Evolutionary conservation across 2,329 filamentous ascomycete genomes (phyloP), one percentile per base, ranked within the genome.

Genomic region (Alternaria ethzedia): DNA sequence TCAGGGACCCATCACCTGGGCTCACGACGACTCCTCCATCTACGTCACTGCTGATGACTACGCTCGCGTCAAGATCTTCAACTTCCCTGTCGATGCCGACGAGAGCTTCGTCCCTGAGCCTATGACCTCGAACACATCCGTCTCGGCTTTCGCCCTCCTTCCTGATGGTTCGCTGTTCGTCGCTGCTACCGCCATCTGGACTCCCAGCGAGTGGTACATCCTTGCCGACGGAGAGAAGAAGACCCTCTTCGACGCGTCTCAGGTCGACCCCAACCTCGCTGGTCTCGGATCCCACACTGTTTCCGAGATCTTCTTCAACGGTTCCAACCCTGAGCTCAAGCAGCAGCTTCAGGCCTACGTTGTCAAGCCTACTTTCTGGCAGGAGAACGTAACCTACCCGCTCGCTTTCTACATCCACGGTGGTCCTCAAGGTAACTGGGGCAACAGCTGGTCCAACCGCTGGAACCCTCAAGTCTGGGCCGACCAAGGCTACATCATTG

Each of bases 381-480:
- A 91, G 74, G 80, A 86, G 20, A 84, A 82, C 45, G 90, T 92
- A 79, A 93, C 88, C 65, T 96, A 95, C 74, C 93, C 93, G 0
- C 84, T 97, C 7, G 88, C 90, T 1, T 90, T 93, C 77, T 83
- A 94, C 58, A 91, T 96, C 62, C 93, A 97, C 76, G 93, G 93
- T 64, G 93, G 93, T 2, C 93, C 93, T 0, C 92, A 96, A 76
- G 87, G 89, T 23, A 86, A 91, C 0, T 94, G 91, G 88, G 82
- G 78, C 17, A 91, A 96, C 73, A 83, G 85, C 44, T 96, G 93
- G 92, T 91, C 87, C 75, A 93, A 90, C 5, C 85, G 93, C 25
- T 97, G 93, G 93, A 96, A 96, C 78, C 89, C 90, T 4, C 92
- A 92, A 65, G 86, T 94, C 15, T 96, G 93, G 78, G 92, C 93